Base-by-base conservation (phyloP, 805 yeast species). In the Yamadazyma laniorum region DNA sequence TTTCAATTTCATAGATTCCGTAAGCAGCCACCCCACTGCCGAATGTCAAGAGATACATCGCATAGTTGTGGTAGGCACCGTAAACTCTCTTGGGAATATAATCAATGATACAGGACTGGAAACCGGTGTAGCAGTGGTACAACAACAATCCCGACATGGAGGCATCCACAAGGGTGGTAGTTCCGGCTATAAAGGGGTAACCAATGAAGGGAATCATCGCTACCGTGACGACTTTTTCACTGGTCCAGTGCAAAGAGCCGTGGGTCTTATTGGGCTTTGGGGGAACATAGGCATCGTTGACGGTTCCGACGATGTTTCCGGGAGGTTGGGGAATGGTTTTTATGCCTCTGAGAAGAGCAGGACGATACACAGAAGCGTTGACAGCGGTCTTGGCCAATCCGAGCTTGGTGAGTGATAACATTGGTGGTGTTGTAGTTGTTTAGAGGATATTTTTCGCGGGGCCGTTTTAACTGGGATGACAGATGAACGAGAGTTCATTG, bases 221-320 rank as follows among this genome's bases (percentile, higher is more conserved):
- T 29, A 78, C 56, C 12, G 83, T 74, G 7, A 80, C 75, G 11
- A 73, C 44, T 57, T 84, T 74, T 60, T 85, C 91, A 47, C 76
- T 67, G 26, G 83, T 72, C 90, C 90, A 83, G 63, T 84, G 91
- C 46, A 68, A 71, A 0, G 90, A 79, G 14, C 91, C 93, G 46
- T 82, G 80, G 37, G 66, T 52, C 47, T 72, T 70, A 51, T 72
- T 68, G 4, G 80, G 61, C 36, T 69, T 64, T 23, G 87, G 86
- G 9, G 75, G 73, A 14, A 79, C 79, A 44, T 77, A 77, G 3
- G 88, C 82, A 40, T 84, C 90, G 53, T 84, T 84, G 26, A 80
- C 83, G 11, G 80, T 75, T 15, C 90, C 93, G 15, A 77, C 77
- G 40, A 84, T 76, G 55, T 71, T 63, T 14, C 91, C 91, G 28